Evolutionary conservation across 225 moss, liverwort and hornwort genomes (phyloP).

Genomic region (Asterella californica): DNA sequence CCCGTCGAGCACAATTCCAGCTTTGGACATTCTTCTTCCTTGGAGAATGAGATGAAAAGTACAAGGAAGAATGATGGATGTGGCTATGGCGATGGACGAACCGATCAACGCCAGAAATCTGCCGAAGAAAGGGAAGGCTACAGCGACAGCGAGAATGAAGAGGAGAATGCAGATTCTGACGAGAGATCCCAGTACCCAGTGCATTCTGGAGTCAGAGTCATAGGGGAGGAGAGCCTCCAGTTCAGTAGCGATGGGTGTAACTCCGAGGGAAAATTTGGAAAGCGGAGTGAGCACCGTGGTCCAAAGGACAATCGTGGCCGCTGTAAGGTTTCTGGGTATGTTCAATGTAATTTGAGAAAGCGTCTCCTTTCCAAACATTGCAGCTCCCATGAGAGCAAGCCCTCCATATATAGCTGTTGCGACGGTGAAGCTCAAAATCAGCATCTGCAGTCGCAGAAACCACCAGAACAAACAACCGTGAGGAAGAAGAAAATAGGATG

Average conservation of each 20-base stretch:
- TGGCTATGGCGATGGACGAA: slow-evolving; percentile 18
- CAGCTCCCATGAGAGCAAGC: slow-evolving; percentile 27
- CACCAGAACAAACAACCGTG: not conserved
- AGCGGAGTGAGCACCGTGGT: slow-evolving; percentile 36
- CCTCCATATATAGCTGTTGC: slow-evolving; percentile 24
- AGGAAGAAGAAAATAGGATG: too few relatives aligned
- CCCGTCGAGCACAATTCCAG: not conserved
- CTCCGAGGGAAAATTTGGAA: slow-evolving; percentile 24
- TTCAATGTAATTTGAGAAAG: slow-evolving; percentile 38
- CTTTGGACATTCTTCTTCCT: not conserved
- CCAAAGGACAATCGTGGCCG: slow-evolving; percentile 34
- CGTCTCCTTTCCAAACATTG: slow-evolving; percentile 36
- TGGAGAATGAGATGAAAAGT: not conserved
- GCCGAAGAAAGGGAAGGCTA: slow-evolving; percentile 32
- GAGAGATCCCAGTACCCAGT: slow-evolving; percentile 16
- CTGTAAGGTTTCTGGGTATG: slow-evolving; percentile 31
- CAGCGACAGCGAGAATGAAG: slow-evolving; percentile 1
- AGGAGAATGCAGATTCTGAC: slow-evolving; percentile 26
- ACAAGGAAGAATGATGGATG: slow-evolving; percentile 19
- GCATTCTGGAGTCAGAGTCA: not conserved
- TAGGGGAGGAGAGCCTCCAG: slow-evolving; percentile 29
- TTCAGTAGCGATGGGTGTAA: slow-evolving; percentile 28
- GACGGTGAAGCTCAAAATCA: slow-evolving; percentile 20
- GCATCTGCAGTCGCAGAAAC: slow-evolving; percentile 11
- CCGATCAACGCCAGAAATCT: slow-evolving; percentile 20